Evolutionary conservation across 768 basidiomycete species (phyloP), one percentile per base, ranked within the genome.

Genomic region (Coprinopsis marcescibilis): DNA sequence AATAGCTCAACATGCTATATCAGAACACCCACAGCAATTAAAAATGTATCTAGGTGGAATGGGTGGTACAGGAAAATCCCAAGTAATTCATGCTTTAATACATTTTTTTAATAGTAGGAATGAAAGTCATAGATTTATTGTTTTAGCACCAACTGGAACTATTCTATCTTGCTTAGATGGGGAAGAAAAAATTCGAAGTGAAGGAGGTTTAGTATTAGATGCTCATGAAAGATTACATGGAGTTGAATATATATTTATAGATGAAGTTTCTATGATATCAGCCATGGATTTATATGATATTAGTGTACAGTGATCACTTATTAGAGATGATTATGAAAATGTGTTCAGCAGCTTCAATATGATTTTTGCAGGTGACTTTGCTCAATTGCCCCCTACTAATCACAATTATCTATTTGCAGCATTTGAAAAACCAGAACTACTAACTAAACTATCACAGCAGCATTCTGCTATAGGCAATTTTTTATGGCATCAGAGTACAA

Each of bases 331-430:
- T 7, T 17, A 42, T 30, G 50, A 59, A 10, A 12, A 34, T 12
- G 49, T 58, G 13, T 65, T 63, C 59, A 69, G 68, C 14, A 66
- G 70, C 0, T 53, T 68, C 12, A 70, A 67, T 46, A 61, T 73
- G 43, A 64, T 74, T 15, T 63, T 73, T 47, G 67, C 68, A 7
- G 69, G 71, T 5, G 71, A 74, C n/a, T 52, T 72, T 75, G 70
- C 65, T 4, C 71, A 74, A 45, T 54, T 73, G 2, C 69, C 68
- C 1, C 71, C 65, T 15, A 23, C 15, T 29, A 21, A 19, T 8
- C n/a, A 32, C 11, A n/a, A 32, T 33, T 17, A n/a, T 45, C 5
- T 34, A 32, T n/a, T n/a, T n/a, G n/a, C n/a, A n/a, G n/a, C n/a
- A n/a, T n/a, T n/a, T n/a, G n/a, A n/a, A n/a, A n/a, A n/a, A n/a